Conservation (phyloP, 2,329 filamentous ascomycete genomes). For the Beauveria asiatica region DNA sequence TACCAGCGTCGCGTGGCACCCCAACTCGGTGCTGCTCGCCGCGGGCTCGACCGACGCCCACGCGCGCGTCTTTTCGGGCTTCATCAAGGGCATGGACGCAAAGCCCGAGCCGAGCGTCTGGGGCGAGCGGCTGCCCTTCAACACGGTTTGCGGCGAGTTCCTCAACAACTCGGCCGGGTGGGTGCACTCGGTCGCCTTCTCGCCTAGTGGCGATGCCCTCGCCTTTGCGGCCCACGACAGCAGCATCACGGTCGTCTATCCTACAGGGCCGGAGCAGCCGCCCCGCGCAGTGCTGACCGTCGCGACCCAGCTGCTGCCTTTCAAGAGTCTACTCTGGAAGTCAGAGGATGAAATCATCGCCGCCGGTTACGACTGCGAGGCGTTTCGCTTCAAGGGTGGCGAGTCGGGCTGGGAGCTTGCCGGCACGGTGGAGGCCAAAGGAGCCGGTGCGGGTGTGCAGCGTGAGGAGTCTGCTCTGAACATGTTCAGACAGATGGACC, state of each 20-base stretch:
- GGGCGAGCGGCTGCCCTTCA: constrained; percentile 95
- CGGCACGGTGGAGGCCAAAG: constrained; percentile 72
- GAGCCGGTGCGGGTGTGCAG: constrained; percentile 48
- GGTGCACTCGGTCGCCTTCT: constrained; percentile 91
- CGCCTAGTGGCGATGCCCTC: constrained; percentile 83
- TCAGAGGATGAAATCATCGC: constrained; percentile 89
- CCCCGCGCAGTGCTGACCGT: constrained; percentile 86
- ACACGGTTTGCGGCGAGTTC: constrained; percentile 95
- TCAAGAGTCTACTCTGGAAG: constrained; percentile 89
- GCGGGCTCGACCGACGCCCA: constrained; percentile 97
- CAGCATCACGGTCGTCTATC: constrained; percentile 94
- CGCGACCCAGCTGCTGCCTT: constrained; percentile 81
- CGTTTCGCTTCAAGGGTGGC: constrained; percentile 77
- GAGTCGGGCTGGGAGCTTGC: constrained; percentile 75
- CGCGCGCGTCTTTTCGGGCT: constrained; percentile 86
- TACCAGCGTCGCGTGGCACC: constrained; percentile 91
- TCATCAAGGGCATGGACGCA: constrained; percentile 89
- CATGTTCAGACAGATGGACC: constrained; percentile 98
- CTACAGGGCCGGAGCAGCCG: constrained; percentile 80
- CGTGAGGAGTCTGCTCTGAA: constrained; percentile 90
- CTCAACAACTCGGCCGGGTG: constrained; percentile 94
- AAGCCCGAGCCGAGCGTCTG: constrained; percentile 80
- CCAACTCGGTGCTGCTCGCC: constrained; percentile 89
- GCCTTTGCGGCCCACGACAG: constrained; percentile 94
- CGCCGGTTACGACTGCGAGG: constrained; percentile 83